Percentiles rank a stretch among this genome's conserved stretches.
phyloP scores from a whole-genome alignment of 352 stramenopile genomes.

The Globisporangium ultimum region DNA sequence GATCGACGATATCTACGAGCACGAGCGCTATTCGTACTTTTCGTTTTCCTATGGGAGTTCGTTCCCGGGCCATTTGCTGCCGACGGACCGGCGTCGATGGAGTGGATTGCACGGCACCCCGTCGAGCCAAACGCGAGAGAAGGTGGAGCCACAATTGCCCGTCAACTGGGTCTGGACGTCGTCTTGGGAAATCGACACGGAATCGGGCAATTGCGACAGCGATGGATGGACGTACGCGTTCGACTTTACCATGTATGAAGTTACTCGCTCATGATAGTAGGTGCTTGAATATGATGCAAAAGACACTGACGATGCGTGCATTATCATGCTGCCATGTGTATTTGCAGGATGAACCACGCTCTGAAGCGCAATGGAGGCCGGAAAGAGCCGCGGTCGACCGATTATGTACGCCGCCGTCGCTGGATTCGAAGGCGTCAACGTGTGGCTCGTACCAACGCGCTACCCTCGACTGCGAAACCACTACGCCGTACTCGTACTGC shows the following conservation, averaged over 20 bases:
- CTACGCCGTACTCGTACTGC: neutral
- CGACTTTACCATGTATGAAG: slow-evolving; percentile 61
- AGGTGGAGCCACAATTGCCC: slow-evolving; percentile 64
- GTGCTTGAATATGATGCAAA: neutral
- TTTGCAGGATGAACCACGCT: slow-evolving; percentile 50
- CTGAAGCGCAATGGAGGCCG: slow-evolving; percentile 55
- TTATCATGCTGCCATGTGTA: neutral
- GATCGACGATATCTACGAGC: slow-evolving; percentile 76
- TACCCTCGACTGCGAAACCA: neutral
- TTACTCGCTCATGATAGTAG: neutral
- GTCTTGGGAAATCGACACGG: slow-evolving; percentile 55
- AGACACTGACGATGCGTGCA: neutral
- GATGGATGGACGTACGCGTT: slow-evolving; percentile 79
- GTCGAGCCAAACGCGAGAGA: slow-evolving; percentile 49
- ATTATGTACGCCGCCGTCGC: slow-evolving; percentile 64
- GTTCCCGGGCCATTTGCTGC: slow-evolving; percentile 65
- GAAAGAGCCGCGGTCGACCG: slow-evolving; percentile 46
- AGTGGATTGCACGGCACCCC: slow-evolving; percentile 50
- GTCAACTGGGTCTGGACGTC: slow-evolving; percentile 67
- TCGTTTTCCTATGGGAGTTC: slow-evolving; percentile 72
- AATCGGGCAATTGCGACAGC: slow-evolving; percentile 44
- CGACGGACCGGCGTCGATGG: slow-evolving; percentile 62
- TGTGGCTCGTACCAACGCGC: slow-evolving; percentile 6
- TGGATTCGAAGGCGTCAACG: slow-evolving; percentile 60
- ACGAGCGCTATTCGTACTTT: slow-evolving; percentile 79